Base-by-base conservation (phyloP, 2,329 filamentous ascomycete genomes). In the Aspergillus pseudoterreus region DNA sequence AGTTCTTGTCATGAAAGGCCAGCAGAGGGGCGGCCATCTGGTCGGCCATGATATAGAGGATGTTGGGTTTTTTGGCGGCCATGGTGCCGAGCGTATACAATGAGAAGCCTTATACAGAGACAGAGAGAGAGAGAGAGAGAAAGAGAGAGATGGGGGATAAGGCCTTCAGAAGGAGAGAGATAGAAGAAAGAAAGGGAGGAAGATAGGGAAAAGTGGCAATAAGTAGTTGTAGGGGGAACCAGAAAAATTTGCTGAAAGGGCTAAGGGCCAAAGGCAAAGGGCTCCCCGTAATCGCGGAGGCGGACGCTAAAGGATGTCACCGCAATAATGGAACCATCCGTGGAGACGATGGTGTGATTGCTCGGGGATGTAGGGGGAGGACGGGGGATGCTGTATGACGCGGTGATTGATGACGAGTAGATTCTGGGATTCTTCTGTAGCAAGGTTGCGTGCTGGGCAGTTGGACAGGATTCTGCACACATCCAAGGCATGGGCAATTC, bases 41-140 rank as follows among this genome's bases (percentile, higher is more conserved):
- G 74, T 96, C 92, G 49, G 92, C 92, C 91, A 96, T 96, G 75
- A 96, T 95, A 78, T 94, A 96, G 43, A 92, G 79, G 60, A 92
- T 88, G 72, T 92, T 92, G 55, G 87, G 87, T 68, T 80, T 80
- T 60, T 77, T 77, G 53, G 67, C 55, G 45, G 67, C 64, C 69
- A 71, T 72, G 62, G 38, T 61, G 61, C 38, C n/a, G 19, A 30
- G 36, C n/a, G 17, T 39, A 45, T 41, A 46, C 44, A 41, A 38
- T 15, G 21, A 15, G 47, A 45, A 52, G 43, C 14, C 27, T 17
- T 12, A 24, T 15, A 14, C 44, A 21, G 19, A 35, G 12, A 22
- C 21, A 30, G 21, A 24, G 4, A 12, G 35, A 5, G 12, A 15
- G 21, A 24, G 17, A 11, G 24, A 22, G 45, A 41, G 19, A 35